Evolutionary conservation across 768 basidiomycete genomes (phyloP).

Genomic region (Erythrobasidium yunnanense): DNA sequence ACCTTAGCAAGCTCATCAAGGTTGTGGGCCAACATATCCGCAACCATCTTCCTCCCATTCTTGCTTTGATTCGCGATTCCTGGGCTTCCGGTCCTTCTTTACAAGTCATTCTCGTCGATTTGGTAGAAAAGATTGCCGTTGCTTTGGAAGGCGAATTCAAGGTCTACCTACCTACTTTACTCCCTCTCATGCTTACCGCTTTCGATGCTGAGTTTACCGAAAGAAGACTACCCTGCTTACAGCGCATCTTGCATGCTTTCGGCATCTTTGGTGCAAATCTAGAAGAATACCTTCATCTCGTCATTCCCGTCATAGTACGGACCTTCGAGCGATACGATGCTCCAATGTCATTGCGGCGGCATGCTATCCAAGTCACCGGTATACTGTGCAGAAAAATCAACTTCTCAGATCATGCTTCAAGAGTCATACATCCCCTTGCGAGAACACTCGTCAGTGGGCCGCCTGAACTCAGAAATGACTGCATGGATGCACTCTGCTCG

Average conservation of each 20-base stretch:
- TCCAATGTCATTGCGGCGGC: constrained; percentile 63
- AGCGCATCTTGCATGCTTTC: constrained; percentile 84
- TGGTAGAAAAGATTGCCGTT: constrained; percentile 83
- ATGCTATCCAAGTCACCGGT: constrained; percentile 82
- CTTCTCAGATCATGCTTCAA: constrained; percentile 92
- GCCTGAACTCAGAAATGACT: constrained; percentile 62
- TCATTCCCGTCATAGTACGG: constrained; percentile 85
- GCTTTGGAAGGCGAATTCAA: constrained; percentile 95
- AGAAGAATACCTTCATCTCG: constrained; percentile 93
- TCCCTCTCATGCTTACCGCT: constrained; percentile 78
- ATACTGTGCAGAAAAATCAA: constrained; percentile 83
- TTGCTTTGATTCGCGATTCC: constrained; percentile 71
- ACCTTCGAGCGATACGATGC: constrained; percentile 75
- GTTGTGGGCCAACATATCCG: constrained; percentile 97
- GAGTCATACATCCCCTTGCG: constrained; percentile 89
- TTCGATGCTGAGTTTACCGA: constrained; percentile 79
- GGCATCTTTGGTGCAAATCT: constrained; percentile 90
- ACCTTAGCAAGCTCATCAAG: constrained; percentile 83
- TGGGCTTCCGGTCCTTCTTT: constrained; percentile 62
- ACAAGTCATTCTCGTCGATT: constrained; percentile 79
- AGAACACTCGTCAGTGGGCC: constrained; percentile 61
- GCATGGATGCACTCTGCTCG: constrained; percentile 87
- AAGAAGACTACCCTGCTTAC: constrained; percentile 47
- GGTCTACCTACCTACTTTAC: constrained; percentile 78
- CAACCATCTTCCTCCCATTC: constrained; percentile 75